These are phyloP conservation scores for Closterium sp. DNA, from an alignment of 139 green algal genomes.

Conservation along the genomic window DNA sequence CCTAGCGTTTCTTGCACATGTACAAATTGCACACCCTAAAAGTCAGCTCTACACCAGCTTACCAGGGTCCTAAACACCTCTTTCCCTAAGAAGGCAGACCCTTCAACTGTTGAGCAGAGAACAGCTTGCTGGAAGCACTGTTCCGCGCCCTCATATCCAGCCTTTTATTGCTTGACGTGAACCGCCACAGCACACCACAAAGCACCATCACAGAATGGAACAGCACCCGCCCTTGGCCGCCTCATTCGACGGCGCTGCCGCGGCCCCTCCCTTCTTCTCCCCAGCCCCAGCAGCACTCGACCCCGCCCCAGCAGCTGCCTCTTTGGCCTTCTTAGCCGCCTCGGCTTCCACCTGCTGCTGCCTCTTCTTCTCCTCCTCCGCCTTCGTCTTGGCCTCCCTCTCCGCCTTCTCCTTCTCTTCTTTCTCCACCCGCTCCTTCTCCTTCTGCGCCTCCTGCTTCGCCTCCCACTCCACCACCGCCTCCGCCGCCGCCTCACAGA, in stretches of 20 bases:
- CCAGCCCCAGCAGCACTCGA: background rate
- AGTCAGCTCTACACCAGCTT: too few relatives aligned
- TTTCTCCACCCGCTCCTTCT: background rate
- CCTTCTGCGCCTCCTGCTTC: slow-evolving; percentile 6
- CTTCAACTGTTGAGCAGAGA: too few relatives aligned
- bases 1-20: too few relatives aligned
- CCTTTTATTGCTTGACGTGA: background rate
- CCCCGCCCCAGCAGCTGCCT: background rate
- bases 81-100: too few relatives aligned
- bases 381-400: background rate
- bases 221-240: background rate
- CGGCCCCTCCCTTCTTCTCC: background rate
- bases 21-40: too few relatives aligned
- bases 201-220: background rate
- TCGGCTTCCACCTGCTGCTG: slow-evolving; percentile 5
- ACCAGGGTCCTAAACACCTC: too few relatives aligned
- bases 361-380: background rate
- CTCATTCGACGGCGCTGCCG: background rate
- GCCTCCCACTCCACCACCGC: slow-evolving; percentile 20
- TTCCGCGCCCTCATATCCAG: background rate
- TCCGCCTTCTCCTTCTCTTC: slow-evolving; percentile 20
- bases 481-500: slow-evolving; percentile 23
- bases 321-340: background rate
- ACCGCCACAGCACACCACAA: background rate
- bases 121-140: too few relatives aligned